Conservation (phyloP, 2,329 filamentous ascomycete genomes). For the Trichothecium roseum region DNA sequence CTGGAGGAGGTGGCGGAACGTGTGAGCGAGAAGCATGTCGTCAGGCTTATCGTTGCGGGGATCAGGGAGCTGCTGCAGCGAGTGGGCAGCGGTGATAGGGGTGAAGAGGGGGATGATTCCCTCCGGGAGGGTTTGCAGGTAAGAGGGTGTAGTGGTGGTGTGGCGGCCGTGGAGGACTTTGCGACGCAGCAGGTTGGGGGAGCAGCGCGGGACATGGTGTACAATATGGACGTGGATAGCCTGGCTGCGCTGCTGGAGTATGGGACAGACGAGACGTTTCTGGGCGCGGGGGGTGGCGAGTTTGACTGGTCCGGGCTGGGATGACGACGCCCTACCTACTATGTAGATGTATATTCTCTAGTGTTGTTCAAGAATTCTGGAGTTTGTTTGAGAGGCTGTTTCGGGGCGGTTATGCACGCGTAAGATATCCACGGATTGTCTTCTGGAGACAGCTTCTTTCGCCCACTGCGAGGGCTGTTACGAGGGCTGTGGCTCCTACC, state of each 20-base stretch:
- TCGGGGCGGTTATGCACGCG: no score
- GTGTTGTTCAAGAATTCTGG: no score
- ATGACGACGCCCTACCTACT: no score
- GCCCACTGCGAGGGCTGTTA: no score
- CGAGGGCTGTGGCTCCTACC: no score
- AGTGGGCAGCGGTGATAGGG: constrained; percentile 1
- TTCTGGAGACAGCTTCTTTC: no score
- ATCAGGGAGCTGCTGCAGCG: constrained; percentile 9
- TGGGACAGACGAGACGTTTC: constrained; percentile 1
- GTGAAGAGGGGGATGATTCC: background rate
- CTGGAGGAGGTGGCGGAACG: constrained; percentile 7
- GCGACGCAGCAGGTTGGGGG: constrained; percentile 5
- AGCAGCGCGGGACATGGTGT: constrained; percentile 3
- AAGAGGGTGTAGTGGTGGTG: background rate
- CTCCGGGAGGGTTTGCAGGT: background rate
- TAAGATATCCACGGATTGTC: no score
- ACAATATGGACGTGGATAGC: constrained; percentile 6
- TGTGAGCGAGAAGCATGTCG: constrained; percentile 8
- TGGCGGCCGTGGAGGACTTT: constrained; percentile 4
- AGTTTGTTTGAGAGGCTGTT: no score
- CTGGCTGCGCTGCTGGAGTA: constrained; percentile 6
- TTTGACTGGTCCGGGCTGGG: no score
- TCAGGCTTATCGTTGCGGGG: constrained; percentile 8
- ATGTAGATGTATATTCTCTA: no score
- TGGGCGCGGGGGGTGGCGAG: no score